phyloP scores from a whole-genome alignment of 805 yeast species.

The Wickerhamomyces strasburgensis region DNA sequence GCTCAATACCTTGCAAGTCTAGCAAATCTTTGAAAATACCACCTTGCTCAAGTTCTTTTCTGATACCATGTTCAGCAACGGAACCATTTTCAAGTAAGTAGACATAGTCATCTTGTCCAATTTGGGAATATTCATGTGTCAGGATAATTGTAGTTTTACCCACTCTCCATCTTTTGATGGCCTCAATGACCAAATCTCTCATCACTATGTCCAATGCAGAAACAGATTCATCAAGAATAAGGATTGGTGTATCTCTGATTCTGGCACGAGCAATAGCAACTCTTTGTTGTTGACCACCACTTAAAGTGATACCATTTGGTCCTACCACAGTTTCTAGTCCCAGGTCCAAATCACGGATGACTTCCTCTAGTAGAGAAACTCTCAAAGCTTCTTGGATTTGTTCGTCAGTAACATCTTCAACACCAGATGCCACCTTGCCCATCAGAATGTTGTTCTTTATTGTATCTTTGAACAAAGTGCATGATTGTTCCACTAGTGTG shows the following conservation, averaged over 20 bases:
- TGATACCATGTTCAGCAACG: constrained; percentile 41
- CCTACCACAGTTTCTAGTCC: constrained; percentile 54
- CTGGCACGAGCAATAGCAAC: constrained; percentile 81
- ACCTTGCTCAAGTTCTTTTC: constrained; percentile 27
- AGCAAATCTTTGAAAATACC: constrained; percentile 18
- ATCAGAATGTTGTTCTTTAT: constrained; percentile 58
- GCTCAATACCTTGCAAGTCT: constrained; percentile 14
- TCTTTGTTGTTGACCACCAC: constrained; percentile 92
- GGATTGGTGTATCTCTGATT: constrained; percentile 64
- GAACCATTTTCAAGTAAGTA: constrained; percentile 55
- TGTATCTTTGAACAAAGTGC: constrained; percentile 60
- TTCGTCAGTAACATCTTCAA: constrained; percentile 20
- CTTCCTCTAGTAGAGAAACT: constrained; percentile 46
- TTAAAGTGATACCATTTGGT: constrained; percentile 42
- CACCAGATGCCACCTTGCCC: constrained; percentile 33
- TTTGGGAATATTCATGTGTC: constrained; percentile 69
- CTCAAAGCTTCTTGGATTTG: constrained; percentile 41
- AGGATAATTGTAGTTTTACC: constrained; percentile 74
- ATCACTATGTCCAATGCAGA: constrained; percentile 68
- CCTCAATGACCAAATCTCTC: constrained; percentile 40
- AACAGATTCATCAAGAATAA: constrained; percentile 81
- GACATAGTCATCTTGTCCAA: constrained; percentile 53
- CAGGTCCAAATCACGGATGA: constrained; percentile 43
- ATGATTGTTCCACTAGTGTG: constrained; percentile 69
- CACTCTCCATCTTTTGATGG: constrained; percentile 54